Base-by-base conservation (phyloP, 2,329 filamentous ascomycete genomes). In the Neonectria ditissima region DNA sequence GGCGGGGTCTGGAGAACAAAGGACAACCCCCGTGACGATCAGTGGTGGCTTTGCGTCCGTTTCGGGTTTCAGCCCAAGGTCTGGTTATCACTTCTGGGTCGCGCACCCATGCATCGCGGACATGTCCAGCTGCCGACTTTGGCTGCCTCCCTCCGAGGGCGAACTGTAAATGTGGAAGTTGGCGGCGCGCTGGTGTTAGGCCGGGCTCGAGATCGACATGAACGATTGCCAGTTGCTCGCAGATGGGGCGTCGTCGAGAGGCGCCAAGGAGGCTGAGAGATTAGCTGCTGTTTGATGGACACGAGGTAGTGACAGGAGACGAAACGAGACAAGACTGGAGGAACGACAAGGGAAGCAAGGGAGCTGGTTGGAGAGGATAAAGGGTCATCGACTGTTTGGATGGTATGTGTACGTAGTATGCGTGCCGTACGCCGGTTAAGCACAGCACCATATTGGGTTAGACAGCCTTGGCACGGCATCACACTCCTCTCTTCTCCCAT, bases 11-110 rank as follows among this genome's bases (percentile, higher is more conserved):
- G 47, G 30, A 43, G 11, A 20, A 43, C n/a, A 30, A 53, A 24
- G 34, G 18, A 41, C 45, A 41, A 43, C 30, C 54, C 59, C 48
- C 41, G 48, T 53, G 59, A 56, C 59, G 53, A 62, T 62, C 53
- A 52, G 22, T 51, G 34, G 44, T 28, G 37, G 59, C 26, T 28
- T 32, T 45, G 41, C 16, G 52, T 52, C 59, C 52, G 32, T 34
- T 61, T 51, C 22, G 44, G 58, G 51, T n/a, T 41, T 20, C 3
- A n/a, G 39, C 32, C 26, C 48, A 54, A 53, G 47, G 45, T n/a
- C 20, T 18, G 55, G 18, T 52, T 50, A 20, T 55, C 51, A 34
- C 28, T 20, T 61, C 44, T 28, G 16, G 14, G 30, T n/a, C 11
- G 13, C 30, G 30, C 28, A 44, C 30, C 37, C 16, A 55, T 22